Base-by-base conservation (phyloP, 768 basidiomycete species). In the Clavulina sp. region DNA sequence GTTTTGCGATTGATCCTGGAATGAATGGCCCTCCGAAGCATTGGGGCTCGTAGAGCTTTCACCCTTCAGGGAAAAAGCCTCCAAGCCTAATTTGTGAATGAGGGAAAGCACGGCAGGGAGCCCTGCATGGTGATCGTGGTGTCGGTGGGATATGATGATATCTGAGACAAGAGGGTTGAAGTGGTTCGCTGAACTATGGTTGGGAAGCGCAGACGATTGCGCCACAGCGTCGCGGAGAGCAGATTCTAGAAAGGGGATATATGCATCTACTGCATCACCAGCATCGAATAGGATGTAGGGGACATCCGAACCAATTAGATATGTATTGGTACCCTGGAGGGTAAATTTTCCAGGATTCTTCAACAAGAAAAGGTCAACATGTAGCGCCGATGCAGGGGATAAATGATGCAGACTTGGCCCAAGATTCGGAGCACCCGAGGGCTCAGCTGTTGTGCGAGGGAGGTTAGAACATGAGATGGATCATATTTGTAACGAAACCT, bases 311-410 rank as follows among this genome's bases (percentile, higher is more conserved):
- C 87, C 87, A 41, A 92, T 58, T 55, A 95, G 69, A 60, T 93
- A 95, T 1, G 88, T 91, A 61, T 93, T 91, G 2, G 89, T 93
- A 19, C 88, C 85, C 85, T 29, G 33, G 21, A 21, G 13, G 5
- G 87, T 89, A 62, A 85, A 89, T 58, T 83, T 80, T 2, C 87
- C 82, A 5, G 88, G 86, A 60, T 93, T 92, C 83, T 89, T 52
- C 57, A 13, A 23, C 43, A 29, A 5, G 23, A 43, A 48, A 43
- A 34, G 26, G 5, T 43, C n/a, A n/a, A n/a, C 5, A 7, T 23
- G 30, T 5, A 19, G 13, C 31, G 34, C n/a, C 13, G 5, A 30
- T 53, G 33, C 21, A 33, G 54, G 47, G 26, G 49, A 36, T 34
- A 50, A 49, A 28, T 9, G 29, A 44, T 29, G 34, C 67, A 43